Base-by-base conservation (phyloP, 192 early-diverging fungal species). In the Rhizoclosmatium globosum region DNA sequence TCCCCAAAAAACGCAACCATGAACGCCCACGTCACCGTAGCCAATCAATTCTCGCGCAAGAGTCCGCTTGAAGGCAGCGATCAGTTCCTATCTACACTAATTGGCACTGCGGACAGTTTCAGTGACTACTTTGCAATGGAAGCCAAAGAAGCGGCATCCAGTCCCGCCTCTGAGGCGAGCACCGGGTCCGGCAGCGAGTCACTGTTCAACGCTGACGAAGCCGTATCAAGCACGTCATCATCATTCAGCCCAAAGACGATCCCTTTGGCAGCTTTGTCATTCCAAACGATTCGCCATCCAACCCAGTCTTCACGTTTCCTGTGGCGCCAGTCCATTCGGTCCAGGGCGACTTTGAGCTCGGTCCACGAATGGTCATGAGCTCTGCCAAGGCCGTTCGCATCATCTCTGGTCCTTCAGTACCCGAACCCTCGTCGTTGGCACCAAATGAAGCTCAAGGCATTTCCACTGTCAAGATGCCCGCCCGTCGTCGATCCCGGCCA, bases 311-410 rank as follows among this genome's bases (percentile, higher is more conserved):
- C 1, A 74, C 77, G 17, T 94, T 91, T 58, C 89, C 59, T 91
- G 90, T 81, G 87, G 87, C 77, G 88, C 89, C n/a, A 91, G 87
- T 48, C 15, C 60, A 62, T 39, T 19, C 60, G 15, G 23, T 62
- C 21, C 9, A 19, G 15, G 60, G 60, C 9, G 60, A 62, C 60
- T 62, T 62, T 62, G 60, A 62, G 21, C 60, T 62, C 11, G 60
- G 60, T 19, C 60, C 60, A 31, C 31, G 31, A 31, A 31, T 31
- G 31, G 31, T 31, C 31, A 31, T 31, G 31, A 31, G 31, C 21
- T 62, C 60, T 19, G 9, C 50, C 6, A 13, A 13, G 9, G 60
- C 60, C 38, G 7, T 62, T 62, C 15, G 38, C 60, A 39, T 7
- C 23, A 62, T 21, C 23, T 4, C 60, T 62, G 19, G 60, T 19